Evolutionary conservation across 768 basidiomycete species (phyloP).

Genomic region (Termitomyces sp.): DNA sequence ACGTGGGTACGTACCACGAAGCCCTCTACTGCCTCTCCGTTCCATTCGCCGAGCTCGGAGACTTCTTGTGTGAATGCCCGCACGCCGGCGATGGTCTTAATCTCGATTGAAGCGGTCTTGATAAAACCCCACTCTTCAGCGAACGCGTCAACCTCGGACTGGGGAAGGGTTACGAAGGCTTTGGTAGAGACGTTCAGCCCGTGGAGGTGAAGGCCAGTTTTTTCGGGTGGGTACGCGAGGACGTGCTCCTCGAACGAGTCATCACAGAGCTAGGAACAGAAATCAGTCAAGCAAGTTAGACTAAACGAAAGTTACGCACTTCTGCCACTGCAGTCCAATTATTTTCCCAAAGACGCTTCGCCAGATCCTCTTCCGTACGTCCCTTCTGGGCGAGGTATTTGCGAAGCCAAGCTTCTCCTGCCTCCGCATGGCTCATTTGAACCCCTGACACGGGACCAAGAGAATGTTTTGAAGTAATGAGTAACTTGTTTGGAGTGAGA

Average conservation of each 20-base stretch:
- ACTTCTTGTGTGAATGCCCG: conserved; percentile 67
- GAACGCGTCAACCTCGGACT: conserved; percentile 66
- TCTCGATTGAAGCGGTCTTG: conserved; percentile 55
- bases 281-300: background rate
- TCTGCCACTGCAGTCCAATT: conserved; percentile 92
- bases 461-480: conserved; percentile 93
- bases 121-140: conserved; percentile 93
- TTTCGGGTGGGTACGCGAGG: conserved; percentile 73
- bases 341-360: conserved; percentile 68
- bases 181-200: conserved; percentile 75
- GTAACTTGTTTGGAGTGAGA: conserved; percentile 64
- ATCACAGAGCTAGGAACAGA: conserved; percentile 75
- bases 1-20: conserved; percentile 88
- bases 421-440: conserved; percentile 68
- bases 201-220: conserved; percentile 89
- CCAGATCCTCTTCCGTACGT: conserved; percentile 72
- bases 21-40: conserved; percentile 84
- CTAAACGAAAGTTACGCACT: conserved; percentile 39
- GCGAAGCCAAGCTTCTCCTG: conserved; percentile 80
- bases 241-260: conserved; percentile 98
- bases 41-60: conserved; percentile 69
- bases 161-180: conserved; percentile 68
- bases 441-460: conserved; percentile 52
- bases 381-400: conserved; percentile 58
- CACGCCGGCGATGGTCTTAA: conserved; percentile 65